These are phyloP conservation scores for Quillaja saponaria DNA, from an alignment of 306 rosid species.

Conservation along the genomic window DNA sequence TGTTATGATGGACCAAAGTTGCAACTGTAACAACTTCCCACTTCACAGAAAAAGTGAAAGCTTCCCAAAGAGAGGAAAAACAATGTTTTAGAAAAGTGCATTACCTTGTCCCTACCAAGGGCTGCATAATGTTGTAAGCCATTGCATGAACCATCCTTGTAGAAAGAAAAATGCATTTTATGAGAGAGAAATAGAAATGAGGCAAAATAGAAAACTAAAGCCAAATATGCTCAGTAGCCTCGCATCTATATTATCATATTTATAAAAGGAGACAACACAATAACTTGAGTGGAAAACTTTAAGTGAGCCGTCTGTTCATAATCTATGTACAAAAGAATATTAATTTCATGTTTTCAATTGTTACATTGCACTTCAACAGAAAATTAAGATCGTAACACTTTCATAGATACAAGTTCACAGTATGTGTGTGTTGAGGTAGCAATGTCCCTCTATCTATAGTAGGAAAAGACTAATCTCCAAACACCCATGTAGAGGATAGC, in stretches of 20 bases:
- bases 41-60: not conserved
- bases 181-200: slow-evolving; percentile 7
- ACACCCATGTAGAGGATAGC: too few species aligned
- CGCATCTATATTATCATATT: slow-evolving; percentile 28
- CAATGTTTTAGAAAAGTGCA: slow-evolving; percentile 12
- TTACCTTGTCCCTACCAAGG: slow-evolving; percentile 97
- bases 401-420: too few species aligned
- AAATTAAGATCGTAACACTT: not conserved
- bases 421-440: too few species aligned
- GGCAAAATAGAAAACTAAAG: slow-evolving; percentile 21
- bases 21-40: too few species aligned
- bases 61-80: not conserved
- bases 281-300: not conserved
- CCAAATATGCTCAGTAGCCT: slow-evolving; percentile 8
- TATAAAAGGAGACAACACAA: not conserved
- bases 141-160: slow-evolving; percentile 99
- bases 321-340: too few species aligned
- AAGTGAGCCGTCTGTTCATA: not conserved
- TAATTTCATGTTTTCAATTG: too few species aligned
- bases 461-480: too few species aligned
- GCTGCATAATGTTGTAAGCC: slow-evolving; percentile 99
- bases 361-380: not conserved
- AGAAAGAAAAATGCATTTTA: slow-evolving; percentile 23
- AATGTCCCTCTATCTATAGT: too few species aligned
- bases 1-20: not conserved